Percentiles rank a stretch among this genome's conserved stretches.
These are phyloP conservation scores for Suaeda aralocaspica DNA, from an alignment of 148 eudicot species.

Conservation along the genomic window DNA sequence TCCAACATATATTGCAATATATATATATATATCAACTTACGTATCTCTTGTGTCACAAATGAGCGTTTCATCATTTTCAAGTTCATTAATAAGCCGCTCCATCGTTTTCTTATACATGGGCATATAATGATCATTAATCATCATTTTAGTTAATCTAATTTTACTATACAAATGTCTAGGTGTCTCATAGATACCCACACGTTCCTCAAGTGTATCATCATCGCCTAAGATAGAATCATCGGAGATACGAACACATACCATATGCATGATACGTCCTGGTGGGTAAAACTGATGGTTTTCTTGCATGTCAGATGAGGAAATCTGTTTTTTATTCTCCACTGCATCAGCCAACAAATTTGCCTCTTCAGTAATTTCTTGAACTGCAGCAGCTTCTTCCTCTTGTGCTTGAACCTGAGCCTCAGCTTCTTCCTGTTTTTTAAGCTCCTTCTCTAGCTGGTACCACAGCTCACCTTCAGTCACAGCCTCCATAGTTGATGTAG, in stretches of 20 bases:
- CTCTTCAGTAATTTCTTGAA: constrained; percentile 60
- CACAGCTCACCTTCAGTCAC: constrained; percentile 73
- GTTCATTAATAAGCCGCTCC: constrained; percentile 64
- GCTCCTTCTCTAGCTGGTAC: constrained; percentile 81
- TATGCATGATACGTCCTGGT: constrained; percentile 87
- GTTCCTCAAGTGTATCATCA: constrained; percentile 34
- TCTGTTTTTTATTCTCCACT: constrained; percentile 47
- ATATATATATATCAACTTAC: constrained; percentile 3
- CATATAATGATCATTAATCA: constrained; percentile 95
- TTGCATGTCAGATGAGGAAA: constrained; percentile 44
- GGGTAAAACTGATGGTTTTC: constrained; percentile 80
- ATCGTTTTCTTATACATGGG: constrained; percentile 89
- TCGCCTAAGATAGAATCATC: constrained; percentile 27
- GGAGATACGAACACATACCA: constrained; percentile 39
- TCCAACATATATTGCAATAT: neutral
- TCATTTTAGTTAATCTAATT: constrained; percentile 72
- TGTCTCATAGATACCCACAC: constrained; percentile 60
- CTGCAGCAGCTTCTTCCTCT: constrained; percentile 75
- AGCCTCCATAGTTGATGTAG: constrained; percentile 50
- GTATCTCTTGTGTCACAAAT: constrained; percentile 28
- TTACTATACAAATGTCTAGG: constrained; percentile 79
- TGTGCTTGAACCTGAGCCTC: constrained; percentile 28
- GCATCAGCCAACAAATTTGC: constrained; percentile 54
- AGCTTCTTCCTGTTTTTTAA: constrained; percentile 47
- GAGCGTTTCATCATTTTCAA: constrained; percentile 52